These are phyloP conservation scores for Hanseniaspora valbyensis DNA, from an alignment of 805 yeast genomes.

Conservation along the genomic window DNA sequence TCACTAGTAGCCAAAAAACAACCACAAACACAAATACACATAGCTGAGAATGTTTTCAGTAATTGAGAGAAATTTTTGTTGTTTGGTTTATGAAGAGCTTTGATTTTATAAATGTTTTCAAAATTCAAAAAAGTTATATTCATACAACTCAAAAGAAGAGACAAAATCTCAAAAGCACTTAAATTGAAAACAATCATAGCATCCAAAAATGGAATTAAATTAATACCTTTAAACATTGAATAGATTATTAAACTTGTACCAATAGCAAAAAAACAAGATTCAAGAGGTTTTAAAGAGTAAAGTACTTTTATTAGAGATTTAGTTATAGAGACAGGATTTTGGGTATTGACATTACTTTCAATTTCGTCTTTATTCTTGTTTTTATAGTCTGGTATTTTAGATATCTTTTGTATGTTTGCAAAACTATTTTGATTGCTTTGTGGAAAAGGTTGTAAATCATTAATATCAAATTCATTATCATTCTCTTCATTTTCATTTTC, in stretches of 20 bases:
- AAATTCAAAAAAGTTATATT: slow-evolving; percentile 21
- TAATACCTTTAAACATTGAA: slow-evolving; percentile 15
- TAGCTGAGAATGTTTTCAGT: slow-evolving; percentile 20
- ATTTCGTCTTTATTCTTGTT: neutral
- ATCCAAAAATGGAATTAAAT: slow-evolving; percentile 15
- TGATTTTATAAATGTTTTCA: slow-evolving; percentile 12
- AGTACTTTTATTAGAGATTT: slow-evolving; percentile 21
- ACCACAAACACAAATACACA: slow-evolving; percentile 25
- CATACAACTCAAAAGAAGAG: slow-evolving; percentile 27
- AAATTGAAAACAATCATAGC: slow-evolving; percentile 11
- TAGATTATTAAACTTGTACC: slow-evolving; percentile 16
- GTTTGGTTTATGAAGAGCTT: slow-evolving; percentile 21
- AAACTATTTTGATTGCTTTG: neutral
- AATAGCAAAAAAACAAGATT: slow-evolving; percentile 18
- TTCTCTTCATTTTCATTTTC: neutral
- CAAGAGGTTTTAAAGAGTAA: slow-evolving; percentile 20
- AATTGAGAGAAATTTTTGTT: neutral
- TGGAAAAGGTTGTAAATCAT: slow-evolving; percentile 13
- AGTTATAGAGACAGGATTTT: slow-evolving; percentile 20
- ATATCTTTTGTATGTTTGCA: neutral
- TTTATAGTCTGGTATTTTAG: slow-evolving; percentile 1
- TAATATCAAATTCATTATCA: slow-evolving; percentile 7
- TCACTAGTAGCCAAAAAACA: slow-evolving; percentile 26
- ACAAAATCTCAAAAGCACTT: slow-evolving; percentile 26
- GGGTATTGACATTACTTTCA: neutral